A percentile compares a stretch with the other conserved stretches of the same genome.
Conservation (phyloP, 2,329 filamentous ascomycete species). For the Tolypocladium ophioglossoides region DNA sequence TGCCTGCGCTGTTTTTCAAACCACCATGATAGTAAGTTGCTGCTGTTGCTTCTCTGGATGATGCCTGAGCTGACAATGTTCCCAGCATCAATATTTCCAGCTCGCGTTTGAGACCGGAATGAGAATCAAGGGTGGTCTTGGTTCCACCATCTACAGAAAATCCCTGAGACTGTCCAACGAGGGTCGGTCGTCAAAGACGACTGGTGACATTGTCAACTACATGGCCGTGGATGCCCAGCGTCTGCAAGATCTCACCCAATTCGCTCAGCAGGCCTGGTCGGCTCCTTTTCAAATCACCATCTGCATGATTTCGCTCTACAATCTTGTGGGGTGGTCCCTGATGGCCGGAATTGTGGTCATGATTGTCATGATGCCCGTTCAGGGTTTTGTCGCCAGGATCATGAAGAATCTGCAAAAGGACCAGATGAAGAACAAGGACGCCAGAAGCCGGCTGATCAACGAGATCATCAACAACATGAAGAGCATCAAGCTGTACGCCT, state of each 20-base stretch:
- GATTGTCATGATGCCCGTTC: slow-evolving; percentile 95
- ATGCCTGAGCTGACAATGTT: slow-evolving; percentile 10
- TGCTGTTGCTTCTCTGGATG: neutral
- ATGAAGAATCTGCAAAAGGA: slow-evolving; percentile 93
- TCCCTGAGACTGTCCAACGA: slow-evolving; percentile 86
- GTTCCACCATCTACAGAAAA: slow-evolving; percentile 87
- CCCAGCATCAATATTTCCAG: slow-evolving; percentile 87
- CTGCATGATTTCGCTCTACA: slow-evolving; percentile 92
- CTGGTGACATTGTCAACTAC: slow-evolving; percentile 97
- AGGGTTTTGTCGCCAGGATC: slow-evolving; percentile 79
- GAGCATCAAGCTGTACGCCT: slow-evolving; percentile 96
- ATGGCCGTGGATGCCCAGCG: slow-evolving; percentile 98
- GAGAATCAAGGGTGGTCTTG: slow-evolving; percentile 86
- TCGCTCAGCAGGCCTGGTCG: slow-evolving; percentile 90
- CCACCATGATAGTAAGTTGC: slow-evolving; percentile 54
- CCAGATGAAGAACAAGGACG: slow-evolving; percentile 99
- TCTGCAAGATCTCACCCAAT: slow-evolving; percentile 88
- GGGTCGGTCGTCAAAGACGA: slow-evolving; percentile 77
- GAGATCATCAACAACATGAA: slow-evolving; percentile 99
- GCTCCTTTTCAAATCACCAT: slow-evolving; percentile 93
- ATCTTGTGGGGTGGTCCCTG: slow-evolving; percentile 92
- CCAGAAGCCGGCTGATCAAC: slow-evolving; percentile 84
- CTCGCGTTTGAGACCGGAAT: slow-evolving; percentile 90
- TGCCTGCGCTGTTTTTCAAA: slow-evolving; percentile 73
- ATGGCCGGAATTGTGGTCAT: slow-evolving; percentile 90